phyloP scores from a whole-genome alignment of 2,329 filamentous ascomycete genomes.

The Ophiostoma ips region DNA sequence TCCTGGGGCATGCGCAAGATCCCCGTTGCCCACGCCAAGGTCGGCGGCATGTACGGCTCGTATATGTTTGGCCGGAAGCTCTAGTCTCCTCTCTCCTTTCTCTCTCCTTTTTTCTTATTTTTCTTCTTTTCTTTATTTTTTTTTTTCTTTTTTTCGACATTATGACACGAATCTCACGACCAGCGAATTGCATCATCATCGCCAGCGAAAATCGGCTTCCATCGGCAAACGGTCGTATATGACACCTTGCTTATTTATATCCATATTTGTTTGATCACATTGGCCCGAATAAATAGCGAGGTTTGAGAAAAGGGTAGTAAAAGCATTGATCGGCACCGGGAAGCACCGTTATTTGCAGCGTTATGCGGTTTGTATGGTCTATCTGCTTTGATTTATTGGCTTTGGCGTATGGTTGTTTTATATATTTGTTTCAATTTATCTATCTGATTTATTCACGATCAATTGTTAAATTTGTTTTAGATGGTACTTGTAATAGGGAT shows the following conservation, averaged over 20 bases:
- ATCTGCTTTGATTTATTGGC: neutral
- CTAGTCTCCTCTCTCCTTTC: slow-evolving; percentile 20
- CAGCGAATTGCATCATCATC: slow-evolving; percentile 2
- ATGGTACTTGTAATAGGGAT: neutral
- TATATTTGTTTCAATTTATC: neutral
- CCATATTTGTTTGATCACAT: neutral
- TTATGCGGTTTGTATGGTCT: neutral
- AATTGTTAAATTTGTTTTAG: neutral
- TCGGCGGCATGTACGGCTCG: slow-evolving; percentile 82
- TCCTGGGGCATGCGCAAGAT: slow-evolving; percentile 85
- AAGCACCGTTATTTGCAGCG: slow-evolving; percentile 1
- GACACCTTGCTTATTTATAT: neutral
- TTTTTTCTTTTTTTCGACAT: neutral
- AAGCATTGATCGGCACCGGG: neutral
- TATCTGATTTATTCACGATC: no score
- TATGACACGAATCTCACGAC: slow-evolving; percentile 4
- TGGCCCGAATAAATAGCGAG: slow-evolving; percentile 1
- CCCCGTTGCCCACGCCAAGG: slow-evolving; percentile 79
- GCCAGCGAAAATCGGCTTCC: slow-evolving; percentile 1
- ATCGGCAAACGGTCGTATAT: slow-evolving; percentile 1
- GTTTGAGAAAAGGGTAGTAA: neutral
- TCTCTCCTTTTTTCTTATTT: neutral
- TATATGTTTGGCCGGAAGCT: slow-evolving; percentile 50
- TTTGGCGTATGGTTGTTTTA: neutral
- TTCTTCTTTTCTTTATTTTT: neutral